Conservation (phyloP, 2,329 filamentous ascomycete genomes). For the Phialophora expanda region DNA sequence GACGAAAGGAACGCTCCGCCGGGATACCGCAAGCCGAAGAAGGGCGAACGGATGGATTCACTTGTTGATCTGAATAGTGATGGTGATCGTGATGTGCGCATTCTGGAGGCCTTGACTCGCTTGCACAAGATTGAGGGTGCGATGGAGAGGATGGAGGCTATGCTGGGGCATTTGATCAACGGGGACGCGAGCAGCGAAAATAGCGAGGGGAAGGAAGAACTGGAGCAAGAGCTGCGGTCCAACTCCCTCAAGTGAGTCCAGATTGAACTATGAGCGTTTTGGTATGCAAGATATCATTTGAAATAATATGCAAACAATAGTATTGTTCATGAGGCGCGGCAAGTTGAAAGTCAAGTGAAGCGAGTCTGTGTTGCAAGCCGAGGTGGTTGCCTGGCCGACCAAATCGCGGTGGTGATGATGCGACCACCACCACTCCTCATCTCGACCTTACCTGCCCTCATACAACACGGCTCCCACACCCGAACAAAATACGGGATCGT, state of each 20-base stretch:
- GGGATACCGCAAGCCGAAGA: conserved; percentile 25
- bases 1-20: conserved; percentile 28
- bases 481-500: background rate
- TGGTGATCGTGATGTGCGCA: conserved; percentile 21
- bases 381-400: conserved; percentile 23
- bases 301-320: background rate
- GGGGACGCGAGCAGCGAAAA: conserved; percentile 30
- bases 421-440: background rate
- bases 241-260: conserved; percentile 19
- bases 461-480: background rate
- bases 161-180: conserved; percentile 33
- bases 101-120: conserved; percentile 36
- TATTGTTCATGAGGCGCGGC: background rate
- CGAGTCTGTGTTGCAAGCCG: background rate
- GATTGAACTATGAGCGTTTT: conserved; percentile 6
- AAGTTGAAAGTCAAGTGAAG: background rate
- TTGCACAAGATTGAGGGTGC: conserved; percentile 38
- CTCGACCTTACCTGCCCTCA: background rate
- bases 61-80: conserved; percentile 31
- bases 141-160: conserved; percentile 36
- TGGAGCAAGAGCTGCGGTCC: conserved; percentile 20
- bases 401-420: background rate
- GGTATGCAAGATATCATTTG: conserved; percentile 8
- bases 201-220: conserved; percentile 26
- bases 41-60: conserved; percentile 33